A percentile compares a stretch with the other conserved stretches of the same genome.
Conservation (phyloP, 345 rosid genomes). For the Aquilaria sinensis region DNA sequence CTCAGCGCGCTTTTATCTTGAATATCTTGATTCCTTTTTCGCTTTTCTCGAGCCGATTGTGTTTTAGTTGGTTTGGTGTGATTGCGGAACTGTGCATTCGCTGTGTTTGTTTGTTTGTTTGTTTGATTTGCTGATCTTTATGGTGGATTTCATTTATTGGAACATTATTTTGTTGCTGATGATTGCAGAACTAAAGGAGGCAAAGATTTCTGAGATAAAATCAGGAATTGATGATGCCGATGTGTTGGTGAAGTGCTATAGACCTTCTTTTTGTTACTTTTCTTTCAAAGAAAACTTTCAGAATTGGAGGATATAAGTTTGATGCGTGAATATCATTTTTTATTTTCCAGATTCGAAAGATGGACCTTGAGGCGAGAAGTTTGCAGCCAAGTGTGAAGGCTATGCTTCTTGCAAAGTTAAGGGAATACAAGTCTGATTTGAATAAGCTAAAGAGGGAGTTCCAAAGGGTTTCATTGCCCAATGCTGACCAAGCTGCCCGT, state of each 20-base stretch:
- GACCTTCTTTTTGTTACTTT: neutral
- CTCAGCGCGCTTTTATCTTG: neutral
- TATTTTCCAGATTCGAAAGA: conserved; percentile 57
- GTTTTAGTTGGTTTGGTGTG: no score
- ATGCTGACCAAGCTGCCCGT: conserved; percentile 46
- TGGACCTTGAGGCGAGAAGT: conserved; percentile 94
- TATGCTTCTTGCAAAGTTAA: conserved; percentile 72
- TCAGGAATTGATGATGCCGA: conserved; percentile 87
- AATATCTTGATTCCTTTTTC: neutral
- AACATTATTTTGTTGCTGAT: neutral
- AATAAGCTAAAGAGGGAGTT: conserved; percentile 77
- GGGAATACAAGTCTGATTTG: conserved; percentile 85
- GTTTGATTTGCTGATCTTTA: no score
- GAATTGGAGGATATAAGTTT: neutral
- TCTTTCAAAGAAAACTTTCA: neutral
- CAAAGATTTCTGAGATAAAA: conserved; percentile 48
- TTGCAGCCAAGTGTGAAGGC: conserved; percentile 80
- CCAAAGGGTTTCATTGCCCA: conserved; percentile 48
- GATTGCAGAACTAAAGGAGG: conserved; percentile 55
- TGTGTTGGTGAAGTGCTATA: conserved; percentile 43
- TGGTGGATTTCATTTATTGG: neutral
- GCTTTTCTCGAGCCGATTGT: neutral
- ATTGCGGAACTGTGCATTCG: no score
- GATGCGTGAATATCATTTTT: neutral
- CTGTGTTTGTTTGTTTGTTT: no score